Evolutionary conservation across 345 rosid species (phyloP), one percentile per base, ranked within the genome.

Genomic region (Geranium brycei): DNA sequence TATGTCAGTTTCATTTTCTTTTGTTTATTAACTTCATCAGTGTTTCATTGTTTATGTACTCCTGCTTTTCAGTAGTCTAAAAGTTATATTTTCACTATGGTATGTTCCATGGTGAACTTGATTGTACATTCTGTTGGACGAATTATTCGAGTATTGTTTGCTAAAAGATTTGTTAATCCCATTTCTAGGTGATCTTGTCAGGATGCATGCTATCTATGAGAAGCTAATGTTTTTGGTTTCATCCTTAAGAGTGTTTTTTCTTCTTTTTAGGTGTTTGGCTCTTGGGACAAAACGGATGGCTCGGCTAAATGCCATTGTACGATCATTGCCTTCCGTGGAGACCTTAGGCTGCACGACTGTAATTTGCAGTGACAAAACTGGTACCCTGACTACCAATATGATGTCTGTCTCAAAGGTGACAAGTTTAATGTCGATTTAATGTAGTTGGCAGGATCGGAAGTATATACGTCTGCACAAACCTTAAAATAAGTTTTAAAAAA

Each of bases 241-340:
- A 23, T 23, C 28, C 28, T 23, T 23, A 23, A 23, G 28, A 15
- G 8, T 58, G 51, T 38, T 11, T 23, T 51, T 60, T 17, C 53
- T 61, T 74, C 35, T 17, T 41, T 78, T 38, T 64, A 93, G 99
- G 82, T 90, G 97, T 80, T 88, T 93, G 87, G 99, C 99, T 17
- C 97, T 93, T 59, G 99, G 99, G 65, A 93, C 99, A 51, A 93
- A 93, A 83, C 85, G 95, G 67, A 93, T 93, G 99, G 99, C 99
- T 66, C 86, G 99, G 67, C 76, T 93, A 78, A 93, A 93, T 80
- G 99, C 99, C 53, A 88, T 93, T 75, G 99, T 93, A 57, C 85
- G 97, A 57, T 88, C 97, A 64, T 85, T 93, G 87, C 97, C 99
- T 67, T 93, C 99, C n/a, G 99, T 90, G 17, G 99, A 93, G 80